phyloP scores from a whole-genome alignment of 108 stramenopile genomes.

The Tribonema minus region DNA sequence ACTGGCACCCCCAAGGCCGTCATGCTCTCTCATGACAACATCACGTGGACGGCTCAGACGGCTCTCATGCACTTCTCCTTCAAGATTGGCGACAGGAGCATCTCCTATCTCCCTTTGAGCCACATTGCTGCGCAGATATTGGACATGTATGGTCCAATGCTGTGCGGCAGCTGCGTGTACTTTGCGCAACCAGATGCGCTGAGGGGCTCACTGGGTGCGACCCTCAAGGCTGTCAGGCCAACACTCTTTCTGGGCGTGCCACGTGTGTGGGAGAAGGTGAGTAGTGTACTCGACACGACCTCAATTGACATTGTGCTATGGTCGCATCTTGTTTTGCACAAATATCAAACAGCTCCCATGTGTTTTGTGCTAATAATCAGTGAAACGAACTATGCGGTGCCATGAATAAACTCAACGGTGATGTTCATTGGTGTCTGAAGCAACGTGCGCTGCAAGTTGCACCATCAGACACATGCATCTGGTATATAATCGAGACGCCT shows the following conservation, averaged over 20 bases:
- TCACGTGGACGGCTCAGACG: conserved; percentile 58
- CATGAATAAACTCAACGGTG: too few relatives aligned
- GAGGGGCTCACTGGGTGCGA: conserved; percentile 59
- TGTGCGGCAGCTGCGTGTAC: conserved; percentile 44
- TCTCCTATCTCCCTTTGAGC: conserved; percentile 43
- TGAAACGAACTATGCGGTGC: too few relatives aligned
- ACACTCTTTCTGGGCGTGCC: conserved; percentile 76
- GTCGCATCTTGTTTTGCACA: too few relatives aligned
- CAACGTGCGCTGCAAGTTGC: too few relatives aligned
- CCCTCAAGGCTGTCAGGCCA: conserved; percentile 64
- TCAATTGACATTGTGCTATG: too few relatives aligned
- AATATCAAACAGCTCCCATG: too few relatives aligned
- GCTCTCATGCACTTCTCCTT: background rate
- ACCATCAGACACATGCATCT: too few relatives aligned
- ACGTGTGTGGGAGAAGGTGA: conserved; percentile 76
- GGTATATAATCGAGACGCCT: too few relatives aligned
- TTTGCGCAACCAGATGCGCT: conserved; percentile 74
- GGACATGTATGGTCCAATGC: conserved; percentile 62
- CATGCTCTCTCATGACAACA: conserved; percentile 92
- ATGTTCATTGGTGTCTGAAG: too few relatives aligned
- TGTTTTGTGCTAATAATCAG: too few relatives aligned
- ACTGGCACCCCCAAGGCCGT: conserved; percentile 95
- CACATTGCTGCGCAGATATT: conserved; percentile 66
- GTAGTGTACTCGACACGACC: too few relatives aligned
- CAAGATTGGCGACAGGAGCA: background rate